Percentiles rank a stretch among this genome's conserved stretches.
These are phyloP conservation scores for Tetracentron sinense DNA, from an alignment of 164 flowering plant genomes.

Conservation along the genomic window DNA sequence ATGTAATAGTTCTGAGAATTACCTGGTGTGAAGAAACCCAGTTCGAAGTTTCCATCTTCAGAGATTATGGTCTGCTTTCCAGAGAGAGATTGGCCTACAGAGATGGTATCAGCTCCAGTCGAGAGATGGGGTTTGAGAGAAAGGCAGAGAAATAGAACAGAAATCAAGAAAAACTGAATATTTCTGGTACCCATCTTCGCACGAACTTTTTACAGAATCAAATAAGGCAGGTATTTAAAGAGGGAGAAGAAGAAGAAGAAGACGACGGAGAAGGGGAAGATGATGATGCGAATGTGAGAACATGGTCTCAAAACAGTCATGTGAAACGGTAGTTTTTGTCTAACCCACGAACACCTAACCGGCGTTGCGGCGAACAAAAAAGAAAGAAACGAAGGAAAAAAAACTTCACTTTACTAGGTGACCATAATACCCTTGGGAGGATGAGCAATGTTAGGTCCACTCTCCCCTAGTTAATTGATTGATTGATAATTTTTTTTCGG, in stretches of 20 bases:
- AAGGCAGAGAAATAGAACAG: slow-evolving; percentile 18
- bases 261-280: neutral
- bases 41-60: slow-evolving; percentile 31
- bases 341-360: too few relatives aligned
- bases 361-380: too few relatives aligned
- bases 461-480: too few relatives aligned
- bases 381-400: too few relatives aligned
- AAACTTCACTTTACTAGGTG: too few relatives aligned
- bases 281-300: too few relatives aligned
- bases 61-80: slow-evolving; percentile 53
- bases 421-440: too few relatives aligned
- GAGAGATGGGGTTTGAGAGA: slow-evolving; percentile 13
- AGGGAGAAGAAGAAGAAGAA: neutral
- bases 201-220: neutral
- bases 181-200: neutral
- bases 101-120: slow-evolving; percentile 36
- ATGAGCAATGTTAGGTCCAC: too few relatives aligned
- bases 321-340: too few relatives aligned
- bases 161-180: slow-evolving; percentile 4
- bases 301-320: too few relatives aligned
- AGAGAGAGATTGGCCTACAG: slow-evolving; percentile 36
- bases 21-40: slow-evolving; percentile 71
- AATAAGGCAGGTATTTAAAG: neutral
- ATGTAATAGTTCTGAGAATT: slow-evolving; percentile 45
- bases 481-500: too few relatives aligned